Evolutionary conservation across 805 yeast species (phyloP).

Genomic region (Yarrowia sp.): DNA sequence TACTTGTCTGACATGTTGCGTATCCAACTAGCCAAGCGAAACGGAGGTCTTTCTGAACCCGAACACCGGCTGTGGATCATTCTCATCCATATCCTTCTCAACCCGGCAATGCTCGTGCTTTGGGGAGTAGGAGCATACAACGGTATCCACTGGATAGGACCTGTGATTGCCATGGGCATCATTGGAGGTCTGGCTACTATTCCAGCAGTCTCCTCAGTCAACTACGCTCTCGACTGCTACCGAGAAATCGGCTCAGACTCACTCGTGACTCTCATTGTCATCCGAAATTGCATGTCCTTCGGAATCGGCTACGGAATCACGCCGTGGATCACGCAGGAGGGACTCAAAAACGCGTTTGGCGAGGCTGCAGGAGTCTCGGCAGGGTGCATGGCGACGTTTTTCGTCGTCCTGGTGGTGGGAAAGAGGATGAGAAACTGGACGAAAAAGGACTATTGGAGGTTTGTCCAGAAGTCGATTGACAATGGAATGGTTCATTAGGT

Average conservation of each 20-base stretch:
- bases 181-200: conserved; percentile 45
- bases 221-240: conserved; percentile 48
- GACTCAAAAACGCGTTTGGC: conserved; percentile 45
- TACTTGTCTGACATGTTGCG: conserved; percentile 14
- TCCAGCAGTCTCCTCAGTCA: conserved; percentile 46
- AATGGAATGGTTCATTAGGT: conserved; percentile 21
- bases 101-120: conserved; percentile 46
- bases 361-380: conserved; percentile 14
- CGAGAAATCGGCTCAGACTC: conserved; percentile 45
- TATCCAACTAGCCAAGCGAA: conserved; percentile 29
- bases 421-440: conserved; percentile 35
- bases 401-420: conserved; percentile 38
- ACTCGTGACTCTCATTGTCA: conserved; percentile 47
- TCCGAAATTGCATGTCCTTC: conserved; percentile 49
- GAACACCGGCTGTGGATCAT: conserved; percentile 52
- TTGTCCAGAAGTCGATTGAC: conserved; percentile 15
- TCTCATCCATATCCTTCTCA: conserved; percentile 42
- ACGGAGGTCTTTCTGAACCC: conserved; percentile 47
- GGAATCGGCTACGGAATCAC: conserved; percentile 52
- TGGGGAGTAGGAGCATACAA: conserved; percentile 55
- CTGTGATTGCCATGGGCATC: conserved; percentile 47
- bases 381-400: not conserved
- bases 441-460: conserved; percentile 18
- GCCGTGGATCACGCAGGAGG: conserved; percentile 47
- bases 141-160: conserved; percentile 48